A percentile compares a stretch with the other conserved stretches of the same genome.
These are phyloP conservation scores for Rhizophora mangle DNA, from an alignment of 345 rosid genomes.

Conservation along the genomic window DNA sequence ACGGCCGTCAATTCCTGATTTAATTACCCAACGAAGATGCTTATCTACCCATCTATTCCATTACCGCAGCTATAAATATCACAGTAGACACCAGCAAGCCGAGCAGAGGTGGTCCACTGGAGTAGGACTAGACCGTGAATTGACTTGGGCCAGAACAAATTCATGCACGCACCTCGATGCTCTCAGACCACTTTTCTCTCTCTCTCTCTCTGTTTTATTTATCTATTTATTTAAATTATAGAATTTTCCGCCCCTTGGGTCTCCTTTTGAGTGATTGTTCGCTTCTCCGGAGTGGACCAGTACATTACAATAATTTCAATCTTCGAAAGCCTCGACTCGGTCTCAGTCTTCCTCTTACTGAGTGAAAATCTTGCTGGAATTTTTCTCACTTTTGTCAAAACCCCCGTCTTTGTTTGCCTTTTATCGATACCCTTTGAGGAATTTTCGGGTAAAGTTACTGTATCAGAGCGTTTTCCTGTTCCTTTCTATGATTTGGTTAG, in stretches of 20 bases:
- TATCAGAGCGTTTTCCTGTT: neutral
- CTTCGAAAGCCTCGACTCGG: neutral
- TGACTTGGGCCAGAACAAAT: too few relatives aligned
- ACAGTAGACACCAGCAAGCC: neutral
- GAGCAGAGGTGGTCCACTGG: too few relatives aligned
- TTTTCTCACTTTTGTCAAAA: neutral
- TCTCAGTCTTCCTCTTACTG: neutral
- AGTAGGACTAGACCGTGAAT: too few relatives aligned
- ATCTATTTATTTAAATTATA: too few relatives aligned
- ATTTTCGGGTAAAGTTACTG: conserved; percentile 11
- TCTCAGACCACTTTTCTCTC: neutral
- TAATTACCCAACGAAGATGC: neutral
- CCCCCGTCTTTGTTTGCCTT: neutral
- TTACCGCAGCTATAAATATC: neutral
- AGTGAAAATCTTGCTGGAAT: conserved; percentile 1
- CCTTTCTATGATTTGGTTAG: neutral
- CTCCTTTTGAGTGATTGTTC: neutral
- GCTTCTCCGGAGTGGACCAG: neutral
- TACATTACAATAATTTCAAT: neutral
- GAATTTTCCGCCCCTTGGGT: neutral
- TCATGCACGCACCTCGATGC: conserved; percentile 7
- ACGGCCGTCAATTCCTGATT: too few relatives aligned
- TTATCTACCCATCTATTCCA: neutral
- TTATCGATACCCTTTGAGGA: neutral
- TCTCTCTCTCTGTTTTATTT: neutral